Evolutionary conservation across 805 yeast genomes (phyloP).

Genomic region (Lachancea dasiensis): DNA sequence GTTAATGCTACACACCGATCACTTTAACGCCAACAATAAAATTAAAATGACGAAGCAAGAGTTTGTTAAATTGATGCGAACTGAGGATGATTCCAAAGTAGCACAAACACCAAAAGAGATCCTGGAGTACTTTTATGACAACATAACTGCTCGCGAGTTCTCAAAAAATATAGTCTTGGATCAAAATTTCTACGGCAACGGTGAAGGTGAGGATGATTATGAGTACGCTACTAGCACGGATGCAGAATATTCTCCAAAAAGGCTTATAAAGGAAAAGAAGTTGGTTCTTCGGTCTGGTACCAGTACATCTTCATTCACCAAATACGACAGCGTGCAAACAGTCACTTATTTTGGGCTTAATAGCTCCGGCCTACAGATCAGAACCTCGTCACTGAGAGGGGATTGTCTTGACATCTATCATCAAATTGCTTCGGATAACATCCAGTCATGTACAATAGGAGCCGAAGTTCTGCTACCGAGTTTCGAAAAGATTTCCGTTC

Average conservation of each 20-base stretch:
- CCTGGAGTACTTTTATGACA: conserved; percentile 57
- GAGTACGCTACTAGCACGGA: background rate
- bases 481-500: too few relatives aligned
- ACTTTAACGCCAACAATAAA: conserved; percentile 60
- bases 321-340: background rate
- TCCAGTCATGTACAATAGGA: conserved; percentile 10
- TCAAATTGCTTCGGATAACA: conserved; percentile 20
- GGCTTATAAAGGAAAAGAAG: conserved; percentile 1
- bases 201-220: background rate
- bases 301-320: background rate
- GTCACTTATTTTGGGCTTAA: too few relatives aligned
- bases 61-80: conserved; percentile 44
- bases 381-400: conserved; percentile 12
- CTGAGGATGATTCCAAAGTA: conserved; percentile 28
- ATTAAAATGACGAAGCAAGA: conserved; percentile 62
- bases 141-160: conserved; percentile 56
- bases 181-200: background rate
- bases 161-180: conserved; percentile 22
- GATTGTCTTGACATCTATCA: conserved; percentile 27
- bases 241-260: conserved; percentile 19
- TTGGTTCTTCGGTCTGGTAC: background rate
- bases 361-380: conserved; percentile 13
- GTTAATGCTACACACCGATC: conserved; percentile 69
- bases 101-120: conserved; percentile 36
- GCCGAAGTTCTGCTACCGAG: background rate